These are phyloP conservation scores for Inonotus obliquus DNA, from an alignment of 1,284 basidiomycete species.

Conservation along the genomic window DNA sequence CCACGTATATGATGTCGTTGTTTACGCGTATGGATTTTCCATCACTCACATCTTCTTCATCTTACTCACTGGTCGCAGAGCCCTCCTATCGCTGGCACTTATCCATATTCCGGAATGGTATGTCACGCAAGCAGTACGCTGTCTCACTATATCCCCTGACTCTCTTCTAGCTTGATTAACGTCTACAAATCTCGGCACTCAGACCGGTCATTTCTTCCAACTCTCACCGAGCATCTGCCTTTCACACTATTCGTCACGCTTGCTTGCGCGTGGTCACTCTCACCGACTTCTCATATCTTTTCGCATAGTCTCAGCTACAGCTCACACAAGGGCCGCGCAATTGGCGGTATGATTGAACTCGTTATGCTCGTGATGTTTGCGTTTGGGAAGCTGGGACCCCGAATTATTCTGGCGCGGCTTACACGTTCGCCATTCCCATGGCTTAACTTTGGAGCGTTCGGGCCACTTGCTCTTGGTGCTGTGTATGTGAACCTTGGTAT, in stretches of 20 bases:
- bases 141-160: neutral
- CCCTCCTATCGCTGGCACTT: constrained; percentile 19
- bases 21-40: constrained; percentile 6
- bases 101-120: constrained; percentile 24
- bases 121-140: neutral
- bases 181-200: constrained; percentile 18
- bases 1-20: constrained; percentile 12
- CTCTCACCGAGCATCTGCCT: constrained; percentile 19
- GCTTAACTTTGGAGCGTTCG: constrained; percentile 20
- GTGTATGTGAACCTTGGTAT: constrained; percentile 19
- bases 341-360: constrained; percentile 21
- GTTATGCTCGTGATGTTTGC: constrained; percentile 22
- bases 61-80: constrained; percentile 1
- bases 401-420: constrained; percentile 22
- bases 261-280: constrained; percentile 21
- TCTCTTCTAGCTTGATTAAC: constrained; percentile 19
- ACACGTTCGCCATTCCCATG: constrained; percentile 22
- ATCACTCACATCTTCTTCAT: neutral
- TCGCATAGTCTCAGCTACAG: constrained; percentile 1
- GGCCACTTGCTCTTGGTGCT: constrained; percentile 19
- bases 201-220: constrained; percentile 16
- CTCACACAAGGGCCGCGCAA: neutral
- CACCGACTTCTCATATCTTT: constrained; percentile 20
- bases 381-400: constrained; percentile 24
- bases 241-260: constrained; percentile 20